Evolutionary conservation across 164 flowering plant genomes (phyloP), one percentile per base, ranked within the genome.

Genomic region (Berberis vulgaris): DNA sequence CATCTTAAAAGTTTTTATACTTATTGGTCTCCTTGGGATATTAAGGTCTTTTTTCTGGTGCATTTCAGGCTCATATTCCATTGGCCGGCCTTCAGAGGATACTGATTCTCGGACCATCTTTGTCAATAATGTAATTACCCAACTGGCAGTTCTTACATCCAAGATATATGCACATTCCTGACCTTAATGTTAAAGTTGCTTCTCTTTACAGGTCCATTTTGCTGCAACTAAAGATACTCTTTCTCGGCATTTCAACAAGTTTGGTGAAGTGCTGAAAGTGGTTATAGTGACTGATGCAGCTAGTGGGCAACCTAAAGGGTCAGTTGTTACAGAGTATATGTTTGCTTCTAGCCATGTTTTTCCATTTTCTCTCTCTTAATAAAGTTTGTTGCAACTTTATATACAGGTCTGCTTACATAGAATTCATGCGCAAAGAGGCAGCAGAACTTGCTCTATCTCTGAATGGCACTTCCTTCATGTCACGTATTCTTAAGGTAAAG

Each of bases 221-320:
- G 97, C 86, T 67, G 97, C 99, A 47, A 86, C 96, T 52, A 91
- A 91, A 79, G 99, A 94, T 67, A 81, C 81, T 56, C 91, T 94
- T 60, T 89, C 92, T 64, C 82, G 86, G 57, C 96, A 91, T 78
- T 91, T 94, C 72, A 94, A 83, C 63, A 91, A 89, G 71, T 94
- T 84, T 73, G 99, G 97, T 1, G 96, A 89, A 67, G 97, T 94
- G 47, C 80, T 86, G n/a, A 94, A 88, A 74, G 99, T 89, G 45
- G 59, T 85, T 40, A 87, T 89, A 62, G 69, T 87, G 64, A 86
- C 84, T 49, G 99, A 94, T 81, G 81, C 91, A 41, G 78, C 96
- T 61, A 89, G 91, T 49, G 97, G 99, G 63, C 91, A 81, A 64
- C 97, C 97, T 47, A 87, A 72, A 75, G 99, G 99, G 99, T 87